Conservation (phyloP, 345 rosid species). For the sweet orange (Citrus sinensis) region DNA sequence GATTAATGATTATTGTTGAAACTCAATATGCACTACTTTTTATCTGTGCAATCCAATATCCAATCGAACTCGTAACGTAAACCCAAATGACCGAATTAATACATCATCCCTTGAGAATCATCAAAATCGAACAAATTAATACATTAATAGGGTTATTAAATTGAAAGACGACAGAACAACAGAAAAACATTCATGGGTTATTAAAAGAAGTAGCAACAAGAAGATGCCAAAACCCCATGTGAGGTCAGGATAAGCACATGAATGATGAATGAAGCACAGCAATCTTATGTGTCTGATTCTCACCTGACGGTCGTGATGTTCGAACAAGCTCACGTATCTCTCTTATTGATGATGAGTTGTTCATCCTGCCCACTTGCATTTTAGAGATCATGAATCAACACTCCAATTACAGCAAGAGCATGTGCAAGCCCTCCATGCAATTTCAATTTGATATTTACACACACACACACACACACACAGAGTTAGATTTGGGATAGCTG, state of each 20-base stretch:
- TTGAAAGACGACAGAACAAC: not conserved
- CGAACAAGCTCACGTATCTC: too few species aligned
- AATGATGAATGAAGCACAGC: not conserved
- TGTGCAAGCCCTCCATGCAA: not conserved
- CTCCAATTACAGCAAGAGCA: not conserved
- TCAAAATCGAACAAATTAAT: not conserved
- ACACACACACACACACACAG: too few species aligned
- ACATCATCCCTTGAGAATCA: not conserved
- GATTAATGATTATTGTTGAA: too few species aligned
- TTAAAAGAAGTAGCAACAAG: not conserved
- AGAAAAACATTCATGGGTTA: not conserved
- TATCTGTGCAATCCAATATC: too few species aligned
- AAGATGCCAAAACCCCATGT: slow-evolving; percentile 2
- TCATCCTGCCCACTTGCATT: too few species aligned
- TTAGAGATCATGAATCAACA: too few species aligned
- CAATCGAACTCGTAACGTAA: too few species aligned
- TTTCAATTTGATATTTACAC: too few species aligned
- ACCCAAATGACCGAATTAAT: too few species aligned
- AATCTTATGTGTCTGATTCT: not conserved
- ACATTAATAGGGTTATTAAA: not conserved
- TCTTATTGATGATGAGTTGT: too few species aligned
- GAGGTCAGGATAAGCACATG: not conserved
- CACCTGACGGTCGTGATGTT: too few species aligned
- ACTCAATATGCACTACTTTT: too few species aligned
- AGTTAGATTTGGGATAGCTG: not conserved